These are phyloP conservation scores for Mesembryanthemum crystallinum DNA, from an alignment of 148 eudicot genomes.

Conservation along the genomic window DNA sequence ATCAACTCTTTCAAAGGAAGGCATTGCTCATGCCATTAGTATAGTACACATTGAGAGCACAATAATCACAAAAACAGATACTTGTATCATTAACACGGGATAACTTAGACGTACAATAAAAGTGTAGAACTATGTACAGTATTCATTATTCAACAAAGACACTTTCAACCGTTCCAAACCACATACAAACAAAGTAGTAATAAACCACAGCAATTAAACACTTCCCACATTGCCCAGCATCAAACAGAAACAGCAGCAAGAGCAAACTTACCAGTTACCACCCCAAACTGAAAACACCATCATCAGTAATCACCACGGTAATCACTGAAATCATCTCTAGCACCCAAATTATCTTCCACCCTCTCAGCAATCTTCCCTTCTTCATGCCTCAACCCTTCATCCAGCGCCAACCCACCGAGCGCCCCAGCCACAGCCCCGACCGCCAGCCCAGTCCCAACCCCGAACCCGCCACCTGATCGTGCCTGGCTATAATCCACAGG, in stretches of 20 bases:
- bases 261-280: conserved; percentile 29
- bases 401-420: conserved; percentile 60
- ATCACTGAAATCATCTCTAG: conserved; percentile 51
- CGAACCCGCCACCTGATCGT: conserved; percentile 32
- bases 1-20: background rate
- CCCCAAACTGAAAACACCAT: background rate
- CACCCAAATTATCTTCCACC: conserved; percentile 33
- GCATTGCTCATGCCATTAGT: background rate
- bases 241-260: background rate
- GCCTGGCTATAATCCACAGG: conserved; percentile 52
- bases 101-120: background rate
- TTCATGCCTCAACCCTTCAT: conserved; percentile 53
- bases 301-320: conserved; percentile 42
- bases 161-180: conserved; percentile 5
- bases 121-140: conserved; percentile 14
- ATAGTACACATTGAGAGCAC: background rate
- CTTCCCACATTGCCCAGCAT: background rate
- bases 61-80: background rate
- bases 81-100: background rate
- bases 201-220: conserved; percentile 1
- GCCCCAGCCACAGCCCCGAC: conserved; percentile 58
- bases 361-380: conserved; percentile 51
- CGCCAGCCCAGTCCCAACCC: conserved; percentile 42
- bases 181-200: conserved; percentile 15
- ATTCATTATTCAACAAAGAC: conserved; percentile 14